A percentile compares a stretch with the other conserved stretches of the same genome.
Evolutionary conservation across 345 rosid species (phyloP).

Genomic region (Dimocarpus longan): DNA sequence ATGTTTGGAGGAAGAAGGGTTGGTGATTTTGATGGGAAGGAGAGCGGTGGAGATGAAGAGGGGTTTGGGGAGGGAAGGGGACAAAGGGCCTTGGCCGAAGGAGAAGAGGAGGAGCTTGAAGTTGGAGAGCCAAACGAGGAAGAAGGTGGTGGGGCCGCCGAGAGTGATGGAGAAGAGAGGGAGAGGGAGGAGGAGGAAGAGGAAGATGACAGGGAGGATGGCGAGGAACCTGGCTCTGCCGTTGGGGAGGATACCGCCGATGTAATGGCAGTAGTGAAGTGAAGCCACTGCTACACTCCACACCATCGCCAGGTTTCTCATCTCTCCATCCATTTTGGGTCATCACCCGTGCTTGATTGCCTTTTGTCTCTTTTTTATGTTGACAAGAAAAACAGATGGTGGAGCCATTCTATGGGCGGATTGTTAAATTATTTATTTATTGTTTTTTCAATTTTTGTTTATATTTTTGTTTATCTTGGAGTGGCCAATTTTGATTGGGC

Average conservation of each 20-base stretch:
- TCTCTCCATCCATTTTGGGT: conserved; percentile 3
- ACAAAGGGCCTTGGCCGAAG: conserved; percentile 45
- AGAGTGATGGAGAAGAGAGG: conserved; percentile 29
- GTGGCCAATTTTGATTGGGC: too few relatives aligned
- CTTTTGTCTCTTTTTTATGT: background rate
- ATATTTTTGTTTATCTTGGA: too few relatives aligned
- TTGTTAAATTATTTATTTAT: too few relatives aligned
- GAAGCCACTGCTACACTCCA: conserved; percentile 26
- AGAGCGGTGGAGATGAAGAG: conserved; percentile 36
- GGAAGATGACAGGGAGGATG: conserved; percentile 38
- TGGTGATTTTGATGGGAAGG: conserved; percentile 34
- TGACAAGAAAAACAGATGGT: too few relatives aligned
- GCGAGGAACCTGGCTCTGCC: conserved; percentile 35
- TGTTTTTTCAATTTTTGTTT: too few relatives aligned
- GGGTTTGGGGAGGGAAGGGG: conserved; percentile 16
- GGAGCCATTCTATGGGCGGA: too few relatives aligned
- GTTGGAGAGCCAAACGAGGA: conserved; percentile 42
- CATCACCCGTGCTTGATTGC: background rate
- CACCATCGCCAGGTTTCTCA: conserved; percentile 27
- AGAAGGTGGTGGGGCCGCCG: conserved; percentile 29
- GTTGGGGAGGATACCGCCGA: conserved; percentile 30
- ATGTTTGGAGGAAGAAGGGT: background rate
- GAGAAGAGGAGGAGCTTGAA: conserved; percentile 55
- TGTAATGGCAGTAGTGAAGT: conserved; percentile 34
- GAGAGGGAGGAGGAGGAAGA: conserved; percentile 42